Evolutionary conservation across 2,329 filamentous ascomycete species (phyloP).

Genomic region (Clarireedia paspali): DNA sequence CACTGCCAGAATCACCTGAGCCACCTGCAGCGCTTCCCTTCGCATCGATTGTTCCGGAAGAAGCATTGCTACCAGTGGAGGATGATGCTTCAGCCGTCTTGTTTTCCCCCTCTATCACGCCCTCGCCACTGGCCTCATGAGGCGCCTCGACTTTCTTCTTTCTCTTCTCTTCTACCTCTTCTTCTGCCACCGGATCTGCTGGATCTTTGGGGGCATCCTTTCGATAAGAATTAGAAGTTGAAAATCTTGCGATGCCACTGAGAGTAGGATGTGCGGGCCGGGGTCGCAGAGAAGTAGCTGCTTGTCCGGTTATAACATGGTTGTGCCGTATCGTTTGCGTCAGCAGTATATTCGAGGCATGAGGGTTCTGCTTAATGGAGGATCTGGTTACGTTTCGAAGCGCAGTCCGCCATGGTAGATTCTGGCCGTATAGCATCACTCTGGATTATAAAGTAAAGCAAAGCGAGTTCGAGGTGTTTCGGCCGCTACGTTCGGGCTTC

Average conservation of each 20-base stretch:
- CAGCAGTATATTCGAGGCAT: constrained; percentile 12
- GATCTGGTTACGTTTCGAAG: constrained; percentile 26
- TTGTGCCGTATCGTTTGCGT: constrained; percentile 19
- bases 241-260: constrained; percentile 35
- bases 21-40: constrained; percentile 24
- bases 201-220: constrained; percentile 34
- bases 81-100: constrained; percentile 20
- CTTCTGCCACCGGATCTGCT: constrained; percentile 32
- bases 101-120: constrained; percentile 33
- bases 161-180: constrained; percentile 33
- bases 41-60: constrained; percentile 25
- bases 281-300: constrained; percentile 55
- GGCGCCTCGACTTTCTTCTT: constrained; percentile 28
- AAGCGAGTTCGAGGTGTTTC: too few species aligned
- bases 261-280: constrained; percentile 45
- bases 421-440: constrained; percentile 56
- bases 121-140: constrained; percentile 35
- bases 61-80: constrained; percentile 16
- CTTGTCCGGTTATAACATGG: constrained; percentile 48
- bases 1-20: constrained; percentile 27
- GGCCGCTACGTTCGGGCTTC: too few species aligned
- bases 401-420: constrained; percentile 57
- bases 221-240: constrained; percentile 42
- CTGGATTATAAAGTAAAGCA: neutral
- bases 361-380: constrained; percentile 12